A percentile compares a stretch with the other conserved stretches of the same genome.
Conservation (phyloP, 768 basidiomycete species). For the Phlebiopsis flavidoalba region DNA sequence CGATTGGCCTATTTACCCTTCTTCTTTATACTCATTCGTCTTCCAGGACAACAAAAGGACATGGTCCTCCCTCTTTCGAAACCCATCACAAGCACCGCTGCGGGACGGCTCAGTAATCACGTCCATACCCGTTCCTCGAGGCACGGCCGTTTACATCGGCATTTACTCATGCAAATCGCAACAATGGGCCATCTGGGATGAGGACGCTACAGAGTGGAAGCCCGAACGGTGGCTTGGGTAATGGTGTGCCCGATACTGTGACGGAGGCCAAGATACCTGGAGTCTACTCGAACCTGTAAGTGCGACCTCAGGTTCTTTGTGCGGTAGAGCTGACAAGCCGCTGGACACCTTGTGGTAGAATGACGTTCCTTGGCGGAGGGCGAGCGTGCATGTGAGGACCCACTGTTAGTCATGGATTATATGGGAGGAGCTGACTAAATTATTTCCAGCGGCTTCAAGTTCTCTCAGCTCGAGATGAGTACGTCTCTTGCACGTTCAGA, state of each 20-base stretch:
- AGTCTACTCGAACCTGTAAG: slow-evolving; percentile 10
- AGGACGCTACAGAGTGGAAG: slow-evolving; percentile 47
- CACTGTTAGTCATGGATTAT: slow-evolving; percentile 4
- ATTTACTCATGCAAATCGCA: slow-evolving; percentile 43
- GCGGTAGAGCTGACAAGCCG: neutral
- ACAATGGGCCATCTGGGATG: slow-evolving; percentile 50
- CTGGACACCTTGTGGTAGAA: slow-evolving; percentile 4
- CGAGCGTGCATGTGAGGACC: slow-evolving; percentile 12
- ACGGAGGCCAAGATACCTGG: slow-evolving; percentile 8
- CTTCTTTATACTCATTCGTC: no score
- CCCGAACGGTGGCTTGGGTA: slow-evolving; percentile 56
- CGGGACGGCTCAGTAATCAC: slow-evolving; percentile 33
- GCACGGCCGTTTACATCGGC: slow-evolving; percentile 35
- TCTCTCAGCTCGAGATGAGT: slow-evolving; percentile 16
- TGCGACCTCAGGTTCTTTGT: neutral
- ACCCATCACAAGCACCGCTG: slow-evolving; percentile 36
- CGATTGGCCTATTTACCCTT: neutral
- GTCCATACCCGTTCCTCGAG: slow-evolving; percentile 39
- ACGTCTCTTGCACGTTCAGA: neutral
- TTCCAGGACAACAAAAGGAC: slow-evolving; percentile 39
- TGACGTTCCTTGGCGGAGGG: slow-evolving; percentile 13
- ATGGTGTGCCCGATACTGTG: slow-evolving; percentile 8
- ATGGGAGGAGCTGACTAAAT: neutral
- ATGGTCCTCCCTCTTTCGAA: slow-evolving; percentile 50
- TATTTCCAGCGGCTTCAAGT: slow-evolving; percentile 10